A percentile compares a stretch with the other conserved stretches of the same genome.
phyloP scores from a whole-genome alignment of 2,329 filamentous ascomycete species.

The Phaeoacremonium minimum region DNA sequence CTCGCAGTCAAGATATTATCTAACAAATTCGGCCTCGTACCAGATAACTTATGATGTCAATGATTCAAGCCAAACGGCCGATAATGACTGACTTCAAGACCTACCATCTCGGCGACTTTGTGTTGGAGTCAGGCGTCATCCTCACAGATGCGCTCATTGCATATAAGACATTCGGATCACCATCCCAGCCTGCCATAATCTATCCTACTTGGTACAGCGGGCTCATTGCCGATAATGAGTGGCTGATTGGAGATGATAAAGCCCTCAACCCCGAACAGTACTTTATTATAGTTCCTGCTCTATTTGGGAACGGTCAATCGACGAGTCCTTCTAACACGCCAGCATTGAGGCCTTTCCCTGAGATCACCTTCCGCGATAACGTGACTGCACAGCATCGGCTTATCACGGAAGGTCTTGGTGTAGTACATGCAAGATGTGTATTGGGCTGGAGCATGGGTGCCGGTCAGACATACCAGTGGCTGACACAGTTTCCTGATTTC shows the following conservation, averaged over 20 bases:
- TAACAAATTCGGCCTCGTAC: too few relatives aligned
- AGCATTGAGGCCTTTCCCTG: conserved; percentile 31
- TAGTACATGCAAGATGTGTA: conserved; percentile 37
- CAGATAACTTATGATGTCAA: too few relatives aligned
- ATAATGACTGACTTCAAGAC: too few relatives aligned
- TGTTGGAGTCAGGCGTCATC: conserved; percentile 58
- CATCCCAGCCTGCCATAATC: conserved; percentile 60
- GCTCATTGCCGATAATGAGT: conserved; percentile 66
- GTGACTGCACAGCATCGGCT: conserved; percentile 44
- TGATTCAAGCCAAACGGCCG: too few relatives aligned
- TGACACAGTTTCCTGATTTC: conserved; percentile 41
- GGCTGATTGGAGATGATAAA: conserved; percentile 65
- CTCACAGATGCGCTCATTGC: conserved; percentile 65
- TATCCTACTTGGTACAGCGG: conserved; percentile 71
- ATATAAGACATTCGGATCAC: conserved; percentile 71
- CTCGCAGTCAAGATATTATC: too few relatives aligned
- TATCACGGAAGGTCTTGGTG: conserved; percentile 28
- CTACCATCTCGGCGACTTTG: conserved; percentile 61
- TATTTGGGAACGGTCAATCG: conserved; percentile 50
- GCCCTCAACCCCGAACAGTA: conserved; percentile 54
- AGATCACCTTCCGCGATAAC: conserved; percentile 43
- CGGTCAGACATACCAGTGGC: conserved; percentile 47
- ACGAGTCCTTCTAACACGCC: conserved; percentile 45
- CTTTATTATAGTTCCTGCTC: conserved; percentile 44
- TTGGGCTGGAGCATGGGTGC: conserved; percentile 55